Evolutionary conservation across 306 rosid genomes (phyloP), one percentile per base, ranked within the genome.

Genomic region (Gastrolobium villosum): DNA sequence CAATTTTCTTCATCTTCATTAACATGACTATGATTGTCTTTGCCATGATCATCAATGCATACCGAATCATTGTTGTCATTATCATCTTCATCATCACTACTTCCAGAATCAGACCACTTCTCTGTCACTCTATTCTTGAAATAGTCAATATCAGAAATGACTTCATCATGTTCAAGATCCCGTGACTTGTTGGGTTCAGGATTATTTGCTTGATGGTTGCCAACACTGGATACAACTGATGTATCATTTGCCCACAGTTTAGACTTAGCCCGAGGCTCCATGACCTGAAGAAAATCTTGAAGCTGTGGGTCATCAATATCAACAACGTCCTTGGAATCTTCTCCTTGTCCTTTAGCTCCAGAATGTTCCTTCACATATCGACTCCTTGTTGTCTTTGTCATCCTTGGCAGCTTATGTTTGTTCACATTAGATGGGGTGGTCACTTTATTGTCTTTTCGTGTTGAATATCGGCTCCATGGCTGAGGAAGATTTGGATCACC

Each of bases 231-330:
- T 59, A 79, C 80, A 56, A 82, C 7, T 41, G 87, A 34, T 1
- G 86, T 66, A 82, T 93, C 97, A 84, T 95, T 91, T 48, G 87
- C 97, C 99, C 99, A 95, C 81, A 87, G 2, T 74, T 95, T 95
- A 43, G 98, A 87, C 78, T 88, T 88, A 6, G 71, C 79, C 56
- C 98, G 87, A 60, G 99, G 90, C 82, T 91, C 93, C 93, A 88
- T 90, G 64, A 93, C 97, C 86, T 93, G 83, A 80, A 95, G 86
- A 83, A 91, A 95, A 55, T 95, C 99, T 65, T 87, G 85, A 55
- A 95, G 87, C 79, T 88, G 62, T 1, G 90, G 83, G 65, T 91
- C 96, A 79, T 79, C 86, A 82, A 52, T 64, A 73, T 77, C 82
- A 76, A 40, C 60, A 50, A 37, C 46, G 9, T 56, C 70, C 83